Conservation (phyloP, 2,329 filamentous ascomycete genomes). For the Hypoxylon sp. region DNA sequence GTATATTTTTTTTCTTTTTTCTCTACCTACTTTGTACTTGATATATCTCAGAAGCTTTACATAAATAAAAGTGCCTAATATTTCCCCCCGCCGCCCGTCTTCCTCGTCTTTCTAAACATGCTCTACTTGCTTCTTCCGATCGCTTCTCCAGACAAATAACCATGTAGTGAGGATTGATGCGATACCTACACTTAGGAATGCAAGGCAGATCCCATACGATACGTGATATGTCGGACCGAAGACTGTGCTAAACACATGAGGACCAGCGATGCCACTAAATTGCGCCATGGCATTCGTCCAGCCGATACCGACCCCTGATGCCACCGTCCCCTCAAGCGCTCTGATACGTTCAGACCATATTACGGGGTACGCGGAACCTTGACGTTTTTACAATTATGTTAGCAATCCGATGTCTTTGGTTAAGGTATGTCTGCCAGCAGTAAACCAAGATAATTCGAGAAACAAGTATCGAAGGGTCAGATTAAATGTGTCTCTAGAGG, state of each 20-base stretch:
- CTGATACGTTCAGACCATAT: conserved; percentile 63
- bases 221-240: conserved; percentile 59
- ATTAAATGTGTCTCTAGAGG: background rate
- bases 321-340: conserved; percentile 58
- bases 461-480: background rate
- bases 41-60: too few relatives aligned
- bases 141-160: conserved; percentile 44
- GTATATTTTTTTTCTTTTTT: too few relatives aligned
- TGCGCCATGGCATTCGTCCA: conserved; percentile 61
- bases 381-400: background rate
- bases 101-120: conserved; percentile 2
- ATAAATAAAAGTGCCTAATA: too few relatives aligned
- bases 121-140: conserved; percentile 28
- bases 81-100: too few relatives aligned
- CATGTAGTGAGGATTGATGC: conserved; percentile 47
- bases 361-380: conserved; percentile 59
- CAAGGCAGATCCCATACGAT: conserved; percentile 56
- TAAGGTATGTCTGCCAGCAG: background rate
- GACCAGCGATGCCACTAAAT: conserved; percentile 60
- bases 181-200: conserved; percentile 47
- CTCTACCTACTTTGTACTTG: too few relatives aligned
- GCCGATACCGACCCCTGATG: conserved; percentile 59
- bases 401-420: background rate
- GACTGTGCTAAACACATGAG: conserved; percentile 58
- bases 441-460: background rate